Conservation (phyloP, 139 green algal species). For the Gonium pectorale region DNA sequence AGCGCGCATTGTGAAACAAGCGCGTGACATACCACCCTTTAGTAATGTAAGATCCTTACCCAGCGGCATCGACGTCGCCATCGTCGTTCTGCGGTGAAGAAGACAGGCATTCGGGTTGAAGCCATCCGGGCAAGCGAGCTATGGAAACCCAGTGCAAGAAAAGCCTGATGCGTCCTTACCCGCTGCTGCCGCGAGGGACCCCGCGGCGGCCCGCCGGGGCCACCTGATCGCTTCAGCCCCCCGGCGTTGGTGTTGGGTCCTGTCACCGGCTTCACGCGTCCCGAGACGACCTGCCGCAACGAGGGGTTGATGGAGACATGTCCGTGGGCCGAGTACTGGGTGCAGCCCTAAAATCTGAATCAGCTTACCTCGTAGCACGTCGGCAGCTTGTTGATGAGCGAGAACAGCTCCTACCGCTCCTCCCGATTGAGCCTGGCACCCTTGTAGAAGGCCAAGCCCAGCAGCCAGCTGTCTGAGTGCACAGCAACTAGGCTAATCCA, state of each 20-base stretch:
- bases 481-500: constrained; percentile 96
- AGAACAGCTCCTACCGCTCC: constrained; percentile 82
- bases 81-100: constrained; percentile 25
- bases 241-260: constrained; percentile 33
- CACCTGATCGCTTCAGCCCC: constrained; percentile 26
- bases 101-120: too few relatives aligned
- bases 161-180: too few relatives aligned
- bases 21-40: too few relatives aligned
- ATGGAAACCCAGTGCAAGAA: too few relatives aligned
- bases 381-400: constrained; percentile 88
- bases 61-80: constrained; percentile 23
- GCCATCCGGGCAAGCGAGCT: background rate
- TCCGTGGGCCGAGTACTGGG: too few relatives aligned
- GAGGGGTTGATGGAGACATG: too few relatives aligned
- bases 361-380: constrained; percentile 91
- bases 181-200: too few relatives aligned
- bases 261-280: constrained; percentile 13
- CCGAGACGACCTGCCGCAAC: constrained; percentile 39
- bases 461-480: constrained; percentile 94
- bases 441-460: constrained; percentile 95
- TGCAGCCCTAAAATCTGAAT: too few relatives aligned
- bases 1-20: too few relatives aligned
- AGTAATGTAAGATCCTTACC: too few relatives aligned
- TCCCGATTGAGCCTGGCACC: constrained; percentile 68
- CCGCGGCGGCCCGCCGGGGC: constrained; percentile 4